A percentile compares a stretch with the other conserved stretches of the same genome.
Conservation (phyloP, 805 yeast genomes). For the Ogataea naganishii region DNA sequence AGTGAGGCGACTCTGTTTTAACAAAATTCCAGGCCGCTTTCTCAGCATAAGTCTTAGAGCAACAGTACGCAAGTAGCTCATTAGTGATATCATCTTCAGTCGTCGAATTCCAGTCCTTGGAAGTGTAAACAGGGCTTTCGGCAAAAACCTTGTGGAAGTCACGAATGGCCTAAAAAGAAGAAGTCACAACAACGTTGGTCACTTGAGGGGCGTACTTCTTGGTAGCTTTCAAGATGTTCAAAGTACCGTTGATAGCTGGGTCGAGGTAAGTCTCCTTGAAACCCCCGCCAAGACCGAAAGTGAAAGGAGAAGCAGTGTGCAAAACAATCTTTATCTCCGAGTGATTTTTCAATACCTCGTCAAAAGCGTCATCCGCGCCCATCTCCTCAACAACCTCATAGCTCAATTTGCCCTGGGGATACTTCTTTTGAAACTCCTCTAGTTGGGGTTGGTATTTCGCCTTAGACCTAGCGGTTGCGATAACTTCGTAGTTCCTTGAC, state of each 20-base stretch:
- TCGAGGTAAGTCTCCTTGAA: slow-evolving; percentile 31
- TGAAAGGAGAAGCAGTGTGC: slow-evolving; percentile 34
- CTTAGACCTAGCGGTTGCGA: slow-evolving; percentile 23
- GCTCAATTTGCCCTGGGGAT: slow-evolving; percentile 13
- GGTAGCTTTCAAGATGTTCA: slow-evolving; percentile 32
- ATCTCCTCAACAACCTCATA: slow-evolving; percentile 26
- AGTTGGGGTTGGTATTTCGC: slow-evolving; percentile 1
- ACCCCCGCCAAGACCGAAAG: slow-evolving; percentile 21
- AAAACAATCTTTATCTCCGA: slow-evolving; percentile 24
- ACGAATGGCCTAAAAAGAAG: slow-evolving; percentile 42
- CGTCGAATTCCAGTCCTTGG: slow-evolving; percentile 25
- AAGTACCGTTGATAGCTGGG: slow-evolving; percentile 43
- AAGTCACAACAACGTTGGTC: slow-evolving; percentile 34
- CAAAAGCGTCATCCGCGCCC: slow-evolving; percentile 34
- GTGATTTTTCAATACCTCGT: slow-evolving; percentile 29
- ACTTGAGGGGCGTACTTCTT: slow-evolving; percentile 31
- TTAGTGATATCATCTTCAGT: slow-evolving; percentile 17
- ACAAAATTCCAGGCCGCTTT: slow-evolving; percentile 32
- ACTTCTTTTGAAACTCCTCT: slow-evolving; percentile 7
- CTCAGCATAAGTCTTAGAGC: slow-evolving; percentile 37
- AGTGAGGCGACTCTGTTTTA: slow-evolving; percentile 22
- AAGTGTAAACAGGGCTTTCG: slow-evolving; percentile 12
- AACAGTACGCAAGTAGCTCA: slow-evolving; percentile 27
- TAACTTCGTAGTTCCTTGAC: slow-evolving; percentile 31
- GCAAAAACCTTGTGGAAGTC: slow-evolving; percentile 14